These are phyloP conservation scores for Wallacemonas collosoma DNA, from an alignment of 208 protist species.

Conservation along the genomic window DNA sequence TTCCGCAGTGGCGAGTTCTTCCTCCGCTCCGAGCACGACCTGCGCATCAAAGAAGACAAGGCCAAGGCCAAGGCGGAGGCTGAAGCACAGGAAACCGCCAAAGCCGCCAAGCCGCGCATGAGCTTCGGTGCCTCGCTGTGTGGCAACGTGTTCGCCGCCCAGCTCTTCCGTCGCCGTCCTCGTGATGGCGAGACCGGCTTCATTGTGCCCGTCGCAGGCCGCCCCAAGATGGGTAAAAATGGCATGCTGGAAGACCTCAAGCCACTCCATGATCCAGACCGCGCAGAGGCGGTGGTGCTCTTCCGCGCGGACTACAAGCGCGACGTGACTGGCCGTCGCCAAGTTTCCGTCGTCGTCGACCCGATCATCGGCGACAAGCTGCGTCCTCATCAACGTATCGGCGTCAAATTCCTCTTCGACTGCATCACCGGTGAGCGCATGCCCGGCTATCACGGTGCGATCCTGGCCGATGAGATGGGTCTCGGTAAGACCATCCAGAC, in stretches of 20 bases:
- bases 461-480: conserved; percentile 97
- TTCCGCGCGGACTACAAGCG: conserved; percentile 92
- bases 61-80: conserved; percentile 70
- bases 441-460: conserved; percentile 86
- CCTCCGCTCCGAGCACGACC: conserved; percentile 79
- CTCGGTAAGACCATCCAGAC: conserved; percentile 97
- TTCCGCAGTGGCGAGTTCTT: conserved; percentile 92
- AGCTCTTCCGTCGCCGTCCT: conserved; percentile 68
- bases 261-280: conserved; percentile 80
- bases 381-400: conserved; percentile 86
- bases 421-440: conserved; percentile 90
- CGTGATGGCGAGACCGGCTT: conserved; percentile 74
- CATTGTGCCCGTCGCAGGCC: conserved; percentile 73
- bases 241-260: conserved; percentile 64
- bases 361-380: conserved; percentile 92
- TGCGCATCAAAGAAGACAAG: conserved; percentile 81
- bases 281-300: conserved; percentile 79
- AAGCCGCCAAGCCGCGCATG: conserved; percentile 64
- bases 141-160: conserved; percentile 50
- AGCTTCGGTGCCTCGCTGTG: conserved; percentile 60
- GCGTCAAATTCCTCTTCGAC: conserved; percentile 93
- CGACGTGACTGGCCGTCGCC: conserved; percentile 72
- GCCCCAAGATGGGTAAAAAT: conserved; percentile 68
- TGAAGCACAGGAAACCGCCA: conserved; percentile 45
- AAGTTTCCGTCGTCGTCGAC: conserved; percentile 92